Evolutionary conservation across 805 yeast genomes (phyloP).

Genomic region (Kluyveromyces lactis): DNA sequence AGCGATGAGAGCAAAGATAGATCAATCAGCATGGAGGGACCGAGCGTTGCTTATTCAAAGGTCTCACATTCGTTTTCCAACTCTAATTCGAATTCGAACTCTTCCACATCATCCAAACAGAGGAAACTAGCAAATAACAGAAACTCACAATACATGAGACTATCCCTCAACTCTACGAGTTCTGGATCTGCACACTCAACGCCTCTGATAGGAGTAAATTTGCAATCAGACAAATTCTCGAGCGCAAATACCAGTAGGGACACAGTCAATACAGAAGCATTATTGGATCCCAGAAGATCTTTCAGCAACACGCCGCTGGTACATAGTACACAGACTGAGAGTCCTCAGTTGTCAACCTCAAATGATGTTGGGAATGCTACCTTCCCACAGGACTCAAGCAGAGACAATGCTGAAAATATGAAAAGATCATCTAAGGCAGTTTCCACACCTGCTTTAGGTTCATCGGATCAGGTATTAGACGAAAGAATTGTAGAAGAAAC

Average conservation of each 20-base stretch:
- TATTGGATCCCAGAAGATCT: background rate
- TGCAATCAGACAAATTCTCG: background rate
- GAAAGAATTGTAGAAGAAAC: conserved; percentile 4
- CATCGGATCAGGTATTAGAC: background rate
- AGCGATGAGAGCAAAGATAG: background rate
- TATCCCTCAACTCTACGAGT: background rate
- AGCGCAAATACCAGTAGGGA: conserved; percentile 6
- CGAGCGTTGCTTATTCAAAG: background rate
- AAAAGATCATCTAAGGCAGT: conserved; percentile 7
- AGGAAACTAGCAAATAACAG: background rate
- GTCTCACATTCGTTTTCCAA: background rate
- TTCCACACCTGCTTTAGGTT: conserved; percentile 5
- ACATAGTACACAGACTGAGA: background rate
- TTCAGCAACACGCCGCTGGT: background rate
- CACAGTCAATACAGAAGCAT: conserved; percentile 6
- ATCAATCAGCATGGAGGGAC: background rate
- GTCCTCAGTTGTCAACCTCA: background rate
- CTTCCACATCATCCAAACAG: background rate
- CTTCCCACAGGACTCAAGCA: background rate
- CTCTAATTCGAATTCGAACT: background rate
- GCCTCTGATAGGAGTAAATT: background rate
- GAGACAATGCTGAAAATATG: background rate
- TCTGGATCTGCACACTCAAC: conserved; percentile 1
- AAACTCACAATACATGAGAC: background rate
- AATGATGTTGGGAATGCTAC: conserved; percentile 1